These are phyloP conservation scores for Parastagonospora avenae DNA, from an alignment of 2,329 filamentous ascomycete species.

Conservation along the genomic window DNA sequence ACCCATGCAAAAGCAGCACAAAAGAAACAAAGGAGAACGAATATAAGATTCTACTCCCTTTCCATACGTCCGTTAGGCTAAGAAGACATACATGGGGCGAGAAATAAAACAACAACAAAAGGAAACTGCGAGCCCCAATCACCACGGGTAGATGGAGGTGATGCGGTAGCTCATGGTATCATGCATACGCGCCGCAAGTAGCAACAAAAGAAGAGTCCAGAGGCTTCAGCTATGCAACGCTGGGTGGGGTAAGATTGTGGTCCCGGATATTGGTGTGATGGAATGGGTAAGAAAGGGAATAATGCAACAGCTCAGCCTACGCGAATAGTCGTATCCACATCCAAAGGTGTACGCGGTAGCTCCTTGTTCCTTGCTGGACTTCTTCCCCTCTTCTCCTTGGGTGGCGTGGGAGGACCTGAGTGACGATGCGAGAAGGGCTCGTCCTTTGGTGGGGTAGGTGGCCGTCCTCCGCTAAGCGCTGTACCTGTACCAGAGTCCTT, in stretches of 20 bases:
- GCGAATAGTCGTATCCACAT: constrained; percentile 41
- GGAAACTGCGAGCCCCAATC: too few relatives aligned
- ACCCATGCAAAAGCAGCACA: too few relatives aligned
- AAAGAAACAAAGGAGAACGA: neutral
- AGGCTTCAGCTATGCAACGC: too few relatives aligned
- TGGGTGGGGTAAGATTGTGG: too few relatives aligned
- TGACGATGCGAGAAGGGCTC: constrained; percentile 26
- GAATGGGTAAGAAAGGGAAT: neutral
- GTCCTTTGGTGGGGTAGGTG: constrained; percentile 48
- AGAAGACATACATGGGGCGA: neutral
- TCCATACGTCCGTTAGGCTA: neutral
- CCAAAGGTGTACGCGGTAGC: constrained; percentile 41
- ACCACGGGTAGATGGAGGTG: too few relatives aligned
- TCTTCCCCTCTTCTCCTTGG: constrained; percentile 43
- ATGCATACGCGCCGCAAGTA: too few relatives aligned
- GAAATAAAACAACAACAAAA: neutral
- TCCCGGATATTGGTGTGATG: too few relatives aligned
- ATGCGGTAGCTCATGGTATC: too few relatives aligned
- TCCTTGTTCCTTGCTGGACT: constrained; percentile 40
- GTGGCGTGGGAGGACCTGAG: constrained; percentile 47
- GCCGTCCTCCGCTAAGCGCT: constrained; percentile 26
- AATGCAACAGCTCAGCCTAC: constrained; percentile 29
- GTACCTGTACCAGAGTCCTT: constrained; percentile 43
- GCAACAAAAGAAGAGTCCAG: too few relatives aligned
- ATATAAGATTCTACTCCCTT: too few relatives aligned